Evolutionary conservation across 306 rosid species (phyloP).

Genomic region (Cucumis sativus): Cucumber_9930_V3 NC_026657.2:18901501-18902000

Average conservation of each 20-base stretch:
- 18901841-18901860: neutral
- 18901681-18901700: neutral
- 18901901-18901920: neutral
- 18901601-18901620: neutral
- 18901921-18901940: neutral
- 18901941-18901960: neutral
- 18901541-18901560: neutral
- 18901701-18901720: neutral
- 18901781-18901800: neutral
- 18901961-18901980: neutral
- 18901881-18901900: neutral
- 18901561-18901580: neutral
- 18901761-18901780: neutral
- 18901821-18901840: neutral
- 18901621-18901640: neutral
- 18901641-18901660: neutral
- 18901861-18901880: neutral
- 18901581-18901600: neutral
- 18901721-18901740: neutral
- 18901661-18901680: neutral
- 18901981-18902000: neutral
- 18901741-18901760: neutral
- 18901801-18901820: neutral
- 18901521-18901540: neutral
- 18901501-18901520: neutral